Conservation (phyloP, 2,329 filamentous ascomycete genomes). For the Magnaporthales sp. region DNA sequence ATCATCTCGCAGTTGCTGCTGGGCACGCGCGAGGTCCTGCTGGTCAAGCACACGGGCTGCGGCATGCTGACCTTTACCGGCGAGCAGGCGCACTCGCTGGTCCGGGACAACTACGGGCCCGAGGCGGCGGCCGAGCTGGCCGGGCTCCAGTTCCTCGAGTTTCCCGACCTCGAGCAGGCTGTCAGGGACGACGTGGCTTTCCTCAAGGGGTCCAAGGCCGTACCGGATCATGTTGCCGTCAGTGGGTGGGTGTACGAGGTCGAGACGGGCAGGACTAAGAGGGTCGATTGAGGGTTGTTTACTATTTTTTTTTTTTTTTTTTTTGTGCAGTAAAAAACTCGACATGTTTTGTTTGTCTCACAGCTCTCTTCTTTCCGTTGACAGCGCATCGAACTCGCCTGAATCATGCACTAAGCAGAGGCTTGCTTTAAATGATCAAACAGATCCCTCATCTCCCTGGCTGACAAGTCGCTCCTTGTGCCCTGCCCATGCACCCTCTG, state of each 20-base stretch:
- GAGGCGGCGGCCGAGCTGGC: conserved; percentile 36
- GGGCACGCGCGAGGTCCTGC: conserved; percentile 64
- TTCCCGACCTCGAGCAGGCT: conserved; percentile 53
- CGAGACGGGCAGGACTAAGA: conserved; percentile 9
- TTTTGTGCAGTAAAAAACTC: not conserved
- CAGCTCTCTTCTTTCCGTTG: too few species aligned
- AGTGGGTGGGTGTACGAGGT: conserved; percentile 54
- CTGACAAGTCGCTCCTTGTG: not conserved
- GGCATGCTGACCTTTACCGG: conserved; percentile 68
- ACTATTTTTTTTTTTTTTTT: not conserved
- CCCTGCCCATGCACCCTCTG: not conserved
- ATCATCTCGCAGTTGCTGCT: conserved; percentile 74
- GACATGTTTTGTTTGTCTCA: too few species aligned
- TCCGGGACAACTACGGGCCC: conserved; percentile 48
- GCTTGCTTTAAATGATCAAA: not conserved
- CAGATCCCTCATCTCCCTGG: not conserved
- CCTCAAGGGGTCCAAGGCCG: conserved; percentile 48
- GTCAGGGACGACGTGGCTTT: conserved; percentile 58
- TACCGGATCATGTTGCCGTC: conserved; percentile 51
- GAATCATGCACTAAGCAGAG: not conserved
- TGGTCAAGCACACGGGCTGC: conserved; percentile 68
- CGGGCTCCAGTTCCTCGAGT: conserved; percentile 51
- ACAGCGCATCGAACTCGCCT: too few species aligned
- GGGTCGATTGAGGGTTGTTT: conserved; percentile 6
- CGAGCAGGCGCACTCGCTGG: conserved; percentile 38